These are phyloP conservation scores for Umbelopsis ramanniana DNA, from an alignment of 192 early-diverging fungal genomes.

Conservation along the genomic window DNA sequence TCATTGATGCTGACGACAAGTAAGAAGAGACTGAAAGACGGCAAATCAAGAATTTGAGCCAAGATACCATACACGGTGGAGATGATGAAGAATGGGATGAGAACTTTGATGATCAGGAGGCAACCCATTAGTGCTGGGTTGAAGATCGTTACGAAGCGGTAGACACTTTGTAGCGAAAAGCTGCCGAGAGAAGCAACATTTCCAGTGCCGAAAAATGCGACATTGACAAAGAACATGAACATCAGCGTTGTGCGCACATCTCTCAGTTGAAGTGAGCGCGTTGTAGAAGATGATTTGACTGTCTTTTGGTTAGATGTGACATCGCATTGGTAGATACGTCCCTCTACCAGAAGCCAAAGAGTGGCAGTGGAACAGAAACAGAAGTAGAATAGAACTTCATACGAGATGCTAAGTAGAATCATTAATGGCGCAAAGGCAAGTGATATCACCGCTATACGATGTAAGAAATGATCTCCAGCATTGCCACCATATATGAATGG, in stretches of 20 bases:
- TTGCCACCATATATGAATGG: slow-evolving; percentile 67
- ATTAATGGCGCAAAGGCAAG: slow-evolving; percentile 88
- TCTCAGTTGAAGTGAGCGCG: slow-evolving; percentile 33
- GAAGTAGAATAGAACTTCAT: slow-evolving; percentile 90
- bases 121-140: slow-evolving; percentile 88
- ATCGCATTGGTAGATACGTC: slow-evolving; percentile 44
- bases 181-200: slow-evolving; percentile 88
- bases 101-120: slow-evolving; percentile 85
- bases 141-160: slow-evolving; percentile 89
- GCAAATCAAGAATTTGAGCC: slow-evolving; percentile 73
- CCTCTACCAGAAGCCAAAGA: slow-evolving; percentile 81
- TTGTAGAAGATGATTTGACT: background rate
- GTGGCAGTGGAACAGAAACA: slow-evolving; percentile 74
- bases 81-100: slow-evolving; percentile 94
- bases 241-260: slow-evolving; percentile 69
- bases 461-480: slow-evolving; percentile 72
- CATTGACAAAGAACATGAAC: slow-evolving; percentile 90
- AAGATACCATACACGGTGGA: slow-evolving; percentile 84
- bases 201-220: slow-evolving; percentile 96
- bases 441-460: slow-evolving; percentile 82
- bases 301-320: background rate
- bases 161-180: slow-evolving; percentile 89
- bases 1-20: slow-evolving; percentile 88
- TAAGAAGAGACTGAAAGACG: slow-evolving; percentile 86
- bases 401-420: slow-evolving; percentile 86